Evolutionary conservation across 306 rosid genomes (phyloP).

Genomic region (Pachyrhizus erosus): DNA sequence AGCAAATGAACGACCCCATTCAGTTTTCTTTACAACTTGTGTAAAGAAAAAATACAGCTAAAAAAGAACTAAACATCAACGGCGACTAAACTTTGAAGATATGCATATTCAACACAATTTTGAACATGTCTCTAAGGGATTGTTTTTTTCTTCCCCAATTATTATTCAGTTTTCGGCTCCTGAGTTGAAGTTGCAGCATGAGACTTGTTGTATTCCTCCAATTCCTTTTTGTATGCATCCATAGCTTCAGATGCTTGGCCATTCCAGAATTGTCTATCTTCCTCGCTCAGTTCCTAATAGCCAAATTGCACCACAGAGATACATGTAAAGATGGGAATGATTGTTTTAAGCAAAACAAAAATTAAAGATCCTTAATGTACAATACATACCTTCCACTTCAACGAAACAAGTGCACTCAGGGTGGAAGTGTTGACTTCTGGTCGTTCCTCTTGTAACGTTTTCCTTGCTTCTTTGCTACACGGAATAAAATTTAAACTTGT

Average conservation of each 20-base stretch:
- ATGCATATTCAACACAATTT: slow-evolving; percentile 49
- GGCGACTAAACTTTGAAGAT: background rate
- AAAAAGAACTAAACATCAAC: background rate
- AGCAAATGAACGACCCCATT: too few relatives aligned
- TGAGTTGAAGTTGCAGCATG: slow-evolving; percentile 47
- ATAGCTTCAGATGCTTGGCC: slow-evolving; percentile 80
- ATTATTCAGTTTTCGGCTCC: slow-evolving; percentile 2
- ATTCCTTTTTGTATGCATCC: slow-evolving; percentile 81
- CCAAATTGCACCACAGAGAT: background rate
- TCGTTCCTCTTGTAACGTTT: slow-evolving; percentile 62
- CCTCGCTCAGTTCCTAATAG: slow-evolving; percentile 76
- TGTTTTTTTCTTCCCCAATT: background rate
- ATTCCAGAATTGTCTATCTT: slow-evolving; percentile 70
- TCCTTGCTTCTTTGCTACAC: slow-evolving; percentile 82
- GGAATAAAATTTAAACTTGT: background rate
- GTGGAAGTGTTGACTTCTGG: slow-evolving; percentile 60
- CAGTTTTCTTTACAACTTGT: too few relatives aligned
- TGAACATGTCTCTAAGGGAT: slow-evolving; percentile 40
- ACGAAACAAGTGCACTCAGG: slow-evolving; percentile 67
- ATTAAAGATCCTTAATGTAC: background rate
- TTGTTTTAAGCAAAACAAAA: background rate
- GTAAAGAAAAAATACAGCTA: background rate
- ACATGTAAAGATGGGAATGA: background rate
- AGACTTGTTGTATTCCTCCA: slow-evolving; percentile 73
- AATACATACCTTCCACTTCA: slow-evolving; percentile 77